These are phyloP conservation scores for Heracleum sosnowskyi DNA, from an alignment of 129 eudicot species.

Conservation along the genomic window DNA sequence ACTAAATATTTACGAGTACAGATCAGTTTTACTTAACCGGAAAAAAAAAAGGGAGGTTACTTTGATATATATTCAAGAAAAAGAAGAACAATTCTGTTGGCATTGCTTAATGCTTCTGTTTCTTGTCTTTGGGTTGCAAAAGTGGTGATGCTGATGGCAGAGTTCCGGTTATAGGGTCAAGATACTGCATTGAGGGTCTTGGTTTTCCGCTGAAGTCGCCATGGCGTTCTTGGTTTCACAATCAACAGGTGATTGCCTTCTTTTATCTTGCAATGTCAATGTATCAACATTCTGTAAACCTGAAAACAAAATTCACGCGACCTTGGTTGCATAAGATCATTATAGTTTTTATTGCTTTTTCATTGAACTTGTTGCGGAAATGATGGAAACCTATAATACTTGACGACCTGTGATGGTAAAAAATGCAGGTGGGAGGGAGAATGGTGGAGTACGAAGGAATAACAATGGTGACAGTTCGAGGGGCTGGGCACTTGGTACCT, in stretches of 20 bases:
- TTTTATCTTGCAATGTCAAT: not conserved
- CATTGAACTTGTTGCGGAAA: not conserved
- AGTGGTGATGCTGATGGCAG: constrained; percentile 66
- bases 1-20: not conserved
- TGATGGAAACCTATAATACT: not conserved
- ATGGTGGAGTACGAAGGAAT: constrained; percentile 50
- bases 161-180: constrained; percentile 54
- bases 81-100: not conserved
- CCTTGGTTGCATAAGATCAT: not conserved
- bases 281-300: not conserved
- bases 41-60: too few species aligned
- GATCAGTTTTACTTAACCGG: not conserved
- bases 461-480: constrained; percentile 48
- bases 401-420: not conserved
- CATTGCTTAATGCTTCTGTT: not conserved
- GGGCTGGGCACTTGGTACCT: constrained; percentile 70
- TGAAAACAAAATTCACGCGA: not conserved
- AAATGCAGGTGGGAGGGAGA: constrained; percentile 54
- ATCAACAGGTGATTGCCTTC: constrained; percentile 31
- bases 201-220: constrained; percentile 36
- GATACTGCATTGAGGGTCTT: constrained; percentile 52
- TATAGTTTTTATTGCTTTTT: too few species aligned
- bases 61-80: too few species aligned
- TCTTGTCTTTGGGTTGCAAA: constrained; percentile 7
- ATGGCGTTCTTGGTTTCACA: constrained; percentile 53